phyloP scores from a whole-genome alignment of 805 yeast genomes.

The Candida corydali region DNA sequence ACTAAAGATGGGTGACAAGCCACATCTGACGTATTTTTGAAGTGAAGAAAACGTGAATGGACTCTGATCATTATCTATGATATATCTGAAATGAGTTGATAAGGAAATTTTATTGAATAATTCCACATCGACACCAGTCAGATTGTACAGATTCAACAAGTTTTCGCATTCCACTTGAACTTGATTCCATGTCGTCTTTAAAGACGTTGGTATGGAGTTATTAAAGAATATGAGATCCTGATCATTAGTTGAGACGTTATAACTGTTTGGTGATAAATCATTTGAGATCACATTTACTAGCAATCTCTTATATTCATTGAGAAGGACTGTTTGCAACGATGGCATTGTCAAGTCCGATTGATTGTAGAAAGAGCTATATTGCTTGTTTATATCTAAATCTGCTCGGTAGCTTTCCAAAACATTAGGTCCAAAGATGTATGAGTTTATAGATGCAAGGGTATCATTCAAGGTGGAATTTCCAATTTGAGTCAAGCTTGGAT shows the following conservation, averaged over 20 bases:
- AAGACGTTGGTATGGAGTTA: conserved; percentile 2
- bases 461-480: conserved; percentile 31
- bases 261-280: conserved; percentile 15
- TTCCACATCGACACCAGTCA: neutral
- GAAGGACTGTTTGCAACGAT: conserved; percentile 22
- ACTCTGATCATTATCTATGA: conserved; percentile 27
- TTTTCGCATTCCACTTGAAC: conserved; percentile 5
- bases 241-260: conserved; percentile 22
- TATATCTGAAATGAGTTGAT: conserved; percentile 22
- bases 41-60: conserved; percentile 40
- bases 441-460: conserved; percentile 15
- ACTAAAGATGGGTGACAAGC: conserved; percentile 63
- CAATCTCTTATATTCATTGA: conserved; percentile 23
- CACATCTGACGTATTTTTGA: conserved; percentile 44
- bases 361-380: conserved; percentile 17
- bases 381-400: neutral
- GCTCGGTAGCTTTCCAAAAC: conserved; percentile 14
- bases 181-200: neutral
- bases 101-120: conserved; percentile 13
- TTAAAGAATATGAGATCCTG: conserved; percentile 10
- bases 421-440: conserved; percentile 24
- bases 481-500: neutral
- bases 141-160: neutral
- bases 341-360: conserved; percentile 20
- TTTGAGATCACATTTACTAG: conserved; percentile 22